A percentile compares a stretch with the other conserved stretches of the same genome.
Evolutionary conservation across 1,139 yeast genomes (phyloP).

Genomic region (Lodderomyces oxycetoniae): DNA sequence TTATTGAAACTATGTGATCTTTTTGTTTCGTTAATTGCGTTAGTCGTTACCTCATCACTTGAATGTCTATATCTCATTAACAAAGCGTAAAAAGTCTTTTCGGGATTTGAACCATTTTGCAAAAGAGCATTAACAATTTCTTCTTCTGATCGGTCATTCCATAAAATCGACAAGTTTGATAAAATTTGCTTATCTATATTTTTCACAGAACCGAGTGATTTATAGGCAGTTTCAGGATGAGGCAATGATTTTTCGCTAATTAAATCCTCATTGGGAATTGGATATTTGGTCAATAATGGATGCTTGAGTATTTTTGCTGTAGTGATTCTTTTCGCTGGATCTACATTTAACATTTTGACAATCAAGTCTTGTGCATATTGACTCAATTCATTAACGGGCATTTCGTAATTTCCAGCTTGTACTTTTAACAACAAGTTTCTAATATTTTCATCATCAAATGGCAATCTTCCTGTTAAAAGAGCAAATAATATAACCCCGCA

Average conservation of each 20-base stretch:
- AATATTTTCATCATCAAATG: constrained; percentile 78
- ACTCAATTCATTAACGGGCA: constrained; percentile 59
- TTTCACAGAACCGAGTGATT: constrained; percentile 42
- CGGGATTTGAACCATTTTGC: constrained; percentile 58
- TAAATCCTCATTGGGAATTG: constrained; percentile 47
- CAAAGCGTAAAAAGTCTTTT: constrained; percentile 70
- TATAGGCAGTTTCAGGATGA: constrained; percentile 57
- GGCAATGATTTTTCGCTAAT: constrained; percentile 53
- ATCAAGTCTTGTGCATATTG: constrained; percentile 70
- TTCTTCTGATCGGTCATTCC: constrained; percentile 64
- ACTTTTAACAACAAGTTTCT: constrained; percentile 66
- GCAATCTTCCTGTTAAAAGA: constrained; percentile 69
- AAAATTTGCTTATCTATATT: constrained; percentile 60
- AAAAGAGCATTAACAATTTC: constrained; percentile 54
- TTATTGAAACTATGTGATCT: constrained; percentile 17
- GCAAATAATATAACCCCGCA: constrained; percentile 82
- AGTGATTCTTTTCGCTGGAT: constrained; percentile 70
- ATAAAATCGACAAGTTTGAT: constrained; percentile 63
- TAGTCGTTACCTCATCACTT: constrained; percentile 34
- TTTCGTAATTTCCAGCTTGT: constrained; percentile 67
- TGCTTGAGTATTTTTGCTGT: constrained; percentile 75
- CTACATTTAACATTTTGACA: constrained; percentile 66
- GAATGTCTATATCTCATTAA: constrained; percentile 51
- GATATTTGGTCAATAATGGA: constrained; percentile 65
- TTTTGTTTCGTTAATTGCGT: too few species aligned